phyloP scores from a whole-genome alignment of 2,329 filamentous ascomycete species.

The Trichoderma atrobrunneum region DNA sequence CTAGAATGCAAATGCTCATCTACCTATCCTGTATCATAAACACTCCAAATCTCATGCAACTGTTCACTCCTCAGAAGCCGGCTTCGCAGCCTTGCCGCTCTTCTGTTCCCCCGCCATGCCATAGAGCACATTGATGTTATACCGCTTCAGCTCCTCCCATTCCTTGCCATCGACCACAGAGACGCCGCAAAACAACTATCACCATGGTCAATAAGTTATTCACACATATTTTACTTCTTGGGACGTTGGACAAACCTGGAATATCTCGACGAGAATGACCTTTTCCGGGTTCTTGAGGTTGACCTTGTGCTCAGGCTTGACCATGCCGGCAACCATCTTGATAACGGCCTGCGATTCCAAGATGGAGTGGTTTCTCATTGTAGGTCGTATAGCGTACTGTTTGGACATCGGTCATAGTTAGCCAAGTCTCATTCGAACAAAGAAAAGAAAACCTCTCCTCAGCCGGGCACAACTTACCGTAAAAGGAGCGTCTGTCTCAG shows the following conservation, averaged over 20 bases:
- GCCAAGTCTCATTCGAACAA: neutral
- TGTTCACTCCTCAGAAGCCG: neutral
- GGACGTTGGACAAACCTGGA: slow-evolving; percentile 56
- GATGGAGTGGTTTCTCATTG: slow-evolving; percentile 67
- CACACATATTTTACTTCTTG: no score
- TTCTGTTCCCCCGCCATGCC: slow-evolving; percentile 29
- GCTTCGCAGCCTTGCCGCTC: slow-evolving; percentile 5
- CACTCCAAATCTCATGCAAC: neutral
- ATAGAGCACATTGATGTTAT: slow-evolving; percentile 75
- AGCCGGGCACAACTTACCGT: slow-evolving; percentile 40
- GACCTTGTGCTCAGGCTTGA: slow-evolving; percentile 69
- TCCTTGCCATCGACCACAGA: slow-evolving; percentile 69
- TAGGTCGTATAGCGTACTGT: slow-evolving; percentile 82
- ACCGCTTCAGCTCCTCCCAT: slow-evolving; percentile 72
- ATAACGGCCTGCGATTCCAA: slow-evolving; percentile 69
- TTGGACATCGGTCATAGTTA: neutral
- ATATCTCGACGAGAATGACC: slow-evolving; percentile 76
- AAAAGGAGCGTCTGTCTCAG: slow-evolving; percentile 26
- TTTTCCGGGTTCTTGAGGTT: slow-evolving; percentile 75
- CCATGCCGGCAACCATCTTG: slow-evolving; percentile 63
- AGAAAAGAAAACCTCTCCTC: neutral
- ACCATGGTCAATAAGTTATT: neutral
- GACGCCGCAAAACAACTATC: slow-evolving; percentile 72
- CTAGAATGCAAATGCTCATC: neutral
- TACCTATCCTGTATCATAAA: neutral